Percentiles rank a stretch among this genome's conserved stretches.
These are phyloP conservation scores for Penicillium sp. DNA, from an alignment of 2,329 filamentous ascomycete species.

Conservation along the genomic window DNA sequence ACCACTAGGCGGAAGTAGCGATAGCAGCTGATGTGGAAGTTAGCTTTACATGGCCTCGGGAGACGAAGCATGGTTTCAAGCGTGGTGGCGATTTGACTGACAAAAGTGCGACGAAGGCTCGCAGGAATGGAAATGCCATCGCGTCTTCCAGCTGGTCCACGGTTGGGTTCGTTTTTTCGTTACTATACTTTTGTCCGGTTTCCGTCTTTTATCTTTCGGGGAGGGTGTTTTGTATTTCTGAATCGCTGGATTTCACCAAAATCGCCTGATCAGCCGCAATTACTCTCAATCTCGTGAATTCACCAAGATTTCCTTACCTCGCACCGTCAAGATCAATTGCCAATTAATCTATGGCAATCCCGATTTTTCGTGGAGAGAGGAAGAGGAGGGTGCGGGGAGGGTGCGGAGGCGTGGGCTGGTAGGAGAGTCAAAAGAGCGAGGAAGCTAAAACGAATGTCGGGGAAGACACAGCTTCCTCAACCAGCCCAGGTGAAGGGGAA, in stretches of 20 bases:
- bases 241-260: neutral
- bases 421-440: conserved; percentile 11
- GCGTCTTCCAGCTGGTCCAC: conserved; percentile 5
- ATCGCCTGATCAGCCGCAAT: neutral
- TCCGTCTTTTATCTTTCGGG: neutral
- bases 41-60: neutral
- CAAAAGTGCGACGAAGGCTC: conserved; percentile 47
- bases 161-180: neutral
- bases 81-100: conserved; percentile 27
- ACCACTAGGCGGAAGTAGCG: conserved; percentile 84
- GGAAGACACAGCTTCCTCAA: conserved; percentile 28
- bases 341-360: neutral
- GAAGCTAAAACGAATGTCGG: conserved; percentile 28
- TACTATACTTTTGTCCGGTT: neutral
- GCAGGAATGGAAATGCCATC: conserved; percentile 44
- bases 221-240: neutral
- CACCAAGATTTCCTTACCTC: neutral
- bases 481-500: conserved; percentile 22
- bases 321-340: conserved; percentile 11
- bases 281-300: neutral
- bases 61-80: neutral
- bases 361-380: neutral
- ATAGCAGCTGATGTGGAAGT: conserved; percentile 66
- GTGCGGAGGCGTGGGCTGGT: conserved; percentile 12
- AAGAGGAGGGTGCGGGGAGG: neutral